Percentiles rank a stretch among this genome's conserved stretches.
phyloP scores from a whole-genome alignment of 1,139 yeast species.

The Suhomyces kunorum region DNA sequence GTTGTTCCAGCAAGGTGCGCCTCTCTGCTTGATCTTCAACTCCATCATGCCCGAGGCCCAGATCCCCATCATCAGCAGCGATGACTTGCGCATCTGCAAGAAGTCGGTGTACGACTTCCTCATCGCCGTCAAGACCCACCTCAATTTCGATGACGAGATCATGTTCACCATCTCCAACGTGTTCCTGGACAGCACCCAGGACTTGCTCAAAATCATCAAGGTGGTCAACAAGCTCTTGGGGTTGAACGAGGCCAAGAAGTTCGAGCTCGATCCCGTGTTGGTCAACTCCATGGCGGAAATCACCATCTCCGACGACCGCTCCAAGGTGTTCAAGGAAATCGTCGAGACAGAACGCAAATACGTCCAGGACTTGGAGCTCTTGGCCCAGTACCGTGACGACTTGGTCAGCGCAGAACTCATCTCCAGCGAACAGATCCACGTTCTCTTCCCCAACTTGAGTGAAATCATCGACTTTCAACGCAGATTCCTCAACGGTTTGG shows the following conservation, averaged over 20 bases:
- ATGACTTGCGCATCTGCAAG: constrained; percentile 82
- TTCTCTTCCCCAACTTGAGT: constrained; percentile 81
- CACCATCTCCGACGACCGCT: constrained; percentile 53
- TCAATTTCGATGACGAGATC: constrained; percentile 69
- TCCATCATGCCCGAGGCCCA: constrained; percentile 41
- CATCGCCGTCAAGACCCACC: constrained; percentile 78
- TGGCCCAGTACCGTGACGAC: constrained; percentile 68
- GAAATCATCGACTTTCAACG: constrained; percentile 91
- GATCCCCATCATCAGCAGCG: constrained; percentile 60
- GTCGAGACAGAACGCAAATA: constrained; percentile 89
- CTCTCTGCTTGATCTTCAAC: constrained; percentile 83
- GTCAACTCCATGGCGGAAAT: constrained; percentile 24
- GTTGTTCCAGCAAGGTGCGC: constrained; percentile 88
- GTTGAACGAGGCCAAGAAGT: constrained; percentile 29
- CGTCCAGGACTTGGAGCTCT: constrained; percentile 82
- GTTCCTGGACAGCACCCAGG: constrained; percentile 79
- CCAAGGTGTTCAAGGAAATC: constrained; percentile 81
- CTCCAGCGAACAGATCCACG: constrained; percentile 77
- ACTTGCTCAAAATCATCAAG: constrained; percentile 67
- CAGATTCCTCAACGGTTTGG: constrained; percentile 82
- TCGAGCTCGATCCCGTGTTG: constrained; percentile 9
- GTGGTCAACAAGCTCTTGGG: constrained; percentile 69
- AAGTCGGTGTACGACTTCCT: constrained; percentile 89
- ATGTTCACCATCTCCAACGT: constrained; percentile 90
- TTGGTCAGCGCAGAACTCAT: constrained; percentile 65